Evolutionary conservation across 305 asterid genomes (phyloP), one percentile per base, ranked within the genome.

Genomic region (Fraxinus floribunda): DNA sequence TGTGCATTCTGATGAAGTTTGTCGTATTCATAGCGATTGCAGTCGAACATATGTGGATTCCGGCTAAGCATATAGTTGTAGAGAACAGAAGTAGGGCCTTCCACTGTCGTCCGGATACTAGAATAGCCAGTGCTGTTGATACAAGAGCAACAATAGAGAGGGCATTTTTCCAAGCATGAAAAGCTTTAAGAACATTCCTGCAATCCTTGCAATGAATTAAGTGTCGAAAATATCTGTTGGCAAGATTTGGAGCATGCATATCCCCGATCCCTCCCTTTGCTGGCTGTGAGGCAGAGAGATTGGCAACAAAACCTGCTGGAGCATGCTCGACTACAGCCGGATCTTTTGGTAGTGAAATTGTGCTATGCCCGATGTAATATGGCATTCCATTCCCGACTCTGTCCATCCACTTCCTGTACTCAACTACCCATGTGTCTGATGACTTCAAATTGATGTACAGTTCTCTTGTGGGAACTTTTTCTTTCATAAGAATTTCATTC

Each of bases 371-470:
- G 15, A 95, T 90, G 85, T 94, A 84, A 81, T 94, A 95, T 62
- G 98, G 98, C 99, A 94, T 94, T 7, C 98, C 98, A 3, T 91
- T 93, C 49, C 99, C 98, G 8, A 92, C 99, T 89, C 89, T 93
- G 85, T 95, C 99, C 99, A 94, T 95, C 99, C 99, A 95, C 78
- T 89, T 94, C 66, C 99, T 83, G 74, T 95, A 95, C 83, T 95
- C 99, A 16, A 88, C 81, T 7, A 94, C 98, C 97, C 97, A 95
- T 0, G 92, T 89, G 78, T 95, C 98, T 0, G 97, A 94, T 38
- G 98, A 94, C 80, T 62, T 95, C 83, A 95, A 81, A 62, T 94
- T 92, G 80, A 94, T 90, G 60, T 95, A 95, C 41, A 95, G 90
- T 22, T 86, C 83, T 80, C 88, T 95, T 0, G 99, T 95, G 34